Evolutionary conservation across 306 rosid genomes (phyloP).

Genomic region (Potentilla sterilis): DNA sequence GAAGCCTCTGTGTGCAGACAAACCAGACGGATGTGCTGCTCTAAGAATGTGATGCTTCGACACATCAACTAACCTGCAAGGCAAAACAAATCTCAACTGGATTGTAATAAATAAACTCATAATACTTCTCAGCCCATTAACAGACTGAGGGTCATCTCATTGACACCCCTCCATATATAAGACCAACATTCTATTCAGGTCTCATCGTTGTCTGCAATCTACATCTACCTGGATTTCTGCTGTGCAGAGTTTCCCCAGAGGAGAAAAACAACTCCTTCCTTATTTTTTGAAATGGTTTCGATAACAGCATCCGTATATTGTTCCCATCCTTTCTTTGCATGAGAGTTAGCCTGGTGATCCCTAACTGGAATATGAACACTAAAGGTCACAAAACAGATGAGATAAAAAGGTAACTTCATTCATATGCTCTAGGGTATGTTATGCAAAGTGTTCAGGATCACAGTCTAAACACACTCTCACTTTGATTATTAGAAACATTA

Average conservation of each 20-base stretch:
- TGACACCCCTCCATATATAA: not conserved
- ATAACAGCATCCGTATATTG: constrained; percentile 91
- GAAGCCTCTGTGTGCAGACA: constrained; percentile 91
- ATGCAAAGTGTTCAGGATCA: not conserved
- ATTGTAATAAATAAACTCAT: not conserved
- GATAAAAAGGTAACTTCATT: too few species aligned
- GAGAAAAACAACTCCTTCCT: constrained; percentile 79
- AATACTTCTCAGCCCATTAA: not conserved
- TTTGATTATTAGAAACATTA: too few species aligned
- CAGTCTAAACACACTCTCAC: too few species aligned
- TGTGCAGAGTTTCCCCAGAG: constrained; percentile 96
- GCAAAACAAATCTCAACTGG: not conserved
- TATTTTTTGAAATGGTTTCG: constrained; percentile 69
- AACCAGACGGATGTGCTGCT: constrained; percentile 98
- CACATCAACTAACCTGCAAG: constrained; percentile 67
- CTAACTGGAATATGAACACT: constrained; percentile 53
- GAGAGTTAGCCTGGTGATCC: constrained; percentile 87
- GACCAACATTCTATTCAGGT: not conserved
- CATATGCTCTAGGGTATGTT: not conserved
- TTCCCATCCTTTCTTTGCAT: constrained; percentile 96
- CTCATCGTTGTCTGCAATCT: not conserved
- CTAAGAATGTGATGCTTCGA: constrained; percentile 79
- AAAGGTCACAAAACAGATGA: not conserved
- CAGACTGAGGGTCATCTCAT: not conserved
- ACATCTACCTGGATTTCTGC: constrained; percentile 65